These are phyloP conservation scores for Pistacia atlantica DNA, from an alignment of 345 rosid species.

Conservation along the genomic window DNA sequence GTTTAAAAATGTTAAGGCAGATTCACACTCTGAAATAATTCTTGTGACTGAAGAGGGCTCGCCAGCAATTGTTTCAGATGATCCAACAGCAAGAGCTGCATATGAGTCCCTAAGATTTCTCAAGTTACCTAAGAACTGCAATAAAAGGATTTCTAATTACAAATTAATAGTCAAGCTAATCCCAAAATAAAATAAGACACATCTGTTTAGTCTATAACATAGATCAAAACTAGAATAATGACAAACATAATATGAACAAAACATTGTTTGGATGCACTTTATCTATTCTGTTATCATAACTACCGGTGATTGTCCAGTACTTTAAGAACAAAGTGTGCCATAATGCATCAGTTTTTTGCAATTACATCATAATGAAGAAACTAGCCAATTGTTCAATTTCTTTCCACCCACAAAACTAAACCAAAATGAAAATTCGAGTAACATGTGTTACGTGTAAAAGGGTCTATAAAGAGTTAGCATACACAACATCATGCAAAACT, in stretches of 20 bases:
- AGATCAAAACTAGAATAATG: neutral
- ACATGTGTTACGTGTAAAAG: neutral
- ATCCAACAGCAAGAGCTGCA: slow-evolving; percentile 90
- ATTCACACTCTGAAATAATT: slow-evolving; percentile 91
- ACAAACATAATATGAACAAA: neutral
- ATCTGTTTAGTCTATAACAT: neutral
- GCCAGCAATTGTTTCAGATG: slow-evolving; percentile 77
- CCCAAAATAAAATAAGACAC: neutral
- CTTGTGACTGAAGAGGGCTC: slow-evolving; percentile 88
- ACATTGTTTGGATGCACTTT: neutral
- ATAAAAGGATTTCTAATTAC: neutral
- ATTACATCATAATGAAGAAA: neutral
- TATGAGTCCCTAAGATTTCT: slow-evolving; percentile 94
- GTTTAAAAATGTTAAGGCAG: slow-evolving; percentile 80
- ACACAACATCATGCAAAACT: neutral
- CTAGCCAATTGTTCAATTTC: neutral
- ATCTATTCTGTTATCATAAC: neutral
- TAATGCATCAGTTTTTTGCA: neutral
- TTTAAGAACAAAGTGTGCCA: neutral
- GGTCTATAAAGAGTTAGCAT: neutral
- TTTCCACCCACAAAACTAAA: neutral
- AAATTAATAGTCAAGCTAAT: neutral
- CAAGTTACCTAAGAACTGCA: slow-evolving; percentile 91
- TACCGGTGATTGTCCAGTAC: neutral
- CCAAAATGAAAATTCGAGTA: neutral